Evolutionary conservation across 2,329 filamentous ascomycete genomes (phyloP), one percentile per base, ranked within the genome.

Genomic region (Fragosphaeria purpurea): DNA sequence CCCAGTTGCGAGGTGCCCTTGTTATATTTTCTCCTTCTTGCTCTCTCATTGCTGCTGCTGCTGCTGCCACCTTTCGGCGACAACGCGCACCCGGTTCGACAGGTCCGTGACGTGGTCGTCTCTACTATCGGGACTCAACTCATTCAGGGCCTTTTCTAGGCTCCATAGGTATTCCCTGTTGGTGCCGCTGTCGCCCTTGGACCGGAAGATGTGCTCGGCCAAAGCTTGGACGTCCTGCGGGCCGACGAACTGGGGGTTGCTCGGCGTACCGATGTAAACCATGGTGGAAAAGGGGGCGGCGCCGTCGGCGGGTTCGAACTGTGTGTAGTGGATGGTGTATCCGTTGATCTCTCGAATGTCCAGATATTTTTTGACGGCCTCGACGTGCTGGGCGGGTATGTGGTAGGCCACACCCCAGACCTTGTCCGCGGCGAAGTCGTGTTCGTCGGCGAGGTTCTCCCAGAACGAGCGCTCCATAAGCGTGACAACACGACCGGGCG

Each of bases 311-410:
- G 84, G 82, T 60, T 90, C 74, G 65, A 97, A 96, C 0, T 85
- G 81, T 33, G 89, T 88, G 66, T 89, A 88, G 67, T 96, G 90
- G 58, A 95, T 94, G 49, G 83, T 87, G 69, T 98, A 98, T 32
- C 93, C 93, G 69, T 97, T 95, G 63, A 97, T 95, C 68, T 98
- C 93, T 44, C 93, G 84, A 57, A 96, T 91, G 67, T 97, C 90
- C 45, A 98, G 86, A 65, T 96, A 96, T 52, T 68, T 77, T 58
- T 87, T 84, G 4, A 96, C 91, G 69, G 91, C 84, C 53, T 81
- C 76, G 30, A 94, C 88, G 57, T 82, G 77, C 2, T 79, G 73
- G 6, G 82, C 67, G 33, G 77, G 74, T 67, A 95, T 91, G 62
- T 91, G 86, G 70, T 96, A 94, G 56, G 91, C 93, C 12, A 88